phyloP scores from a whole-genome alignment of 257 asterid genomes.

The Plantago elongata region DNA sequence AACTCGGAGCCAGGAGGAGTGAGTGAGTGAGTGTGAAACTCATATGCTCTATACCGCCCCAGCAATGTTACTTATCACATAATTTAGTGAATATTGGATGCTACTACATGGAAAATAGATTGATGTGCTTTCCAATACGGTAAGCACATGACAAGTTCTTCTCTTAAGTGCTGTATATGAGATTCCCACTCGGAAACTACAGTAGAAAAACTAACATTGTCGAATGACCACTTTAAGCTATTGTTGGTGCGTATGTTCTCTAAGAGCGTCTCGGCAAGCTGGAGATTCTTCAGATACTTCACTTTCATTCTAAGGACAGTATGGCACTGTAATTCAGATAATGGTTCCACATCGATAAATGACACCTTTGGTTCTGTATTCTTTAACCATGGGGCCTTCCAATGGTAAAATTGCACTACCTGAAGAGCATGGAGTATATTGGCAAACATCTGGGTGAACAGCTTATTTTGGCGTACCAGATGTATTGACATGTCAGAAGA shows the following conservation, averaged over 20 bases:
- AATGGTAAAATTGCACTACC: constrained; percentile 62
- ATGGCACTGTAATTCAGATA: constrained; percentile 32
- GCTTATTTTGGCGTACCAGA: constrained; percentile 43
- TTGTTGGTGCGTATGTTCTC: constrained; percentile 19
- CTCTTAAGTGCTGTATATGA: constrained; percentile 39
- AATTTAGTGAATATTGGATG: not conserved
- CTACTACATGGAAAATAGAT: constrained; percentile 35
- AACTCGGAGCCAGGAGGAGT: too few species aligned
- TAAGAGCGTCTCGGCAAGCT: constrained; percentile 28
- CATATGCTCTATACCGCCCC: too few species aligned
- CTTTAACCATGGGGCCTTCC: constrained; percentile 37
- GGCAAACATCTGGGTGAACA: constrained; percentile 44
- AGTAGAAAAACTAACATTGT: constrained; percentile 38
- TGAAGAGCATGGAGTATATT: constrained; percentile 80
- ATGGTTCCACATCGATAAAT: constrained; percentile 18
- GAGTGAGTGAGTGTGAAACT: too few species aligned
- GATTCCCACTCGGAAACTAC: constrained; percentile 62
- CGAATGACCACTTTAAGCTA: constrained; percentile 23
- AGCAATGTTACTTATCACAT: not conserved
- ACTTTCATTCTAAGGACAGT: constrained; percentile 29
- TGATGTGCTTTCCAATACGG: constrained; percentile 56
- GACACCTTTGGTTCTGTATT: constrained; percentile 20
- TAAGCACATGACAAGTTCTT: constrained; percentile 40
- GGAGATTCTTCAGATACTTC: constrained; percentile 41
- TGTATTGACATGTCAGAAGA: constrained; percentile 45